Percentiles rank a stretch among this genome's conserved stretches.
Evolutionary conservation across 768 basidiomycete genomes (phyloP).

Genomic region (Hirschioporus abietinus): DNA sequence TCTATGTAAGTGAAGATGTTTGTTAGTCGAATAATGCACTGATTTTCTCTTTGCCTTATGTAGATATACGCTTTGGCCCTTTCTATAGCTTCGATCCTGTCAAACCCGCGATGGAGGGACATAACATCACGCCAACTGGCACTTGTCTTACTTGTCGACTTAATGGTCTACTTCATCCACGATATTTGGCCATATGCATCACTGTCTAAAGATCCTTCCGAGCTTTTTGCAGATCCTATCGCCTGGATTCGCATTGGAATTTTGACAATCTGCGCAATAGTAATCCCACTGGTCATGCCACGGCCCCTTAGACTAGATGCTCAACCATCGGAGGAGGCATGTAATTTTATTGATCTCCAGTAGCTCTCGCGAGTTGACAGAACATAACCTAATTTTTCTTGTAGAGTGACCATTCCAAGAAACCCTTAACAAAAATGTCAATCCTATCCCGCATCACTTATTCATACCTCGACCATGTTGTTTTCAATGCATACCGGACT

Average conservation of each 20-base stretch:
- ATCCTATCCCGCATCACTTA: slow-evolving; percentile 2
- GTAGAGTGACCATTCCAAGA: background rate
- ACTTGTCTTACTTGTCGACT: background rate
- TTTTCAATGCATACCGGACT: background rate
- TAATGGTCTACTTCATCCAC: background rate
- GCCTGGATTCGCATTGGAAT: background rate
- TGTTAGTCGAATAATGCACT: background rate
- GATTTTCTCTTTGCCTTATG: background rate
- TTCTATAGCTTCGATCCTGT: background rate
- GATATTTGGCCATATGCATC: slow-evolving; percentile 1
- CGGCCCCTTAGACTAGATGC: background rate
- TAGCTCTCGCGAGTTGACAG: no score
- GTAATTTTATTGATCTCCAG: background rate
- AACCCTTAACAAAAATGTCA: background rate
- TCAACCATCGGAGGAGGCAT: background rate
- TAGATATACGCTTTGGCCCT: background rate
- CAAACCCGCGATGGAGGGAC: background rate
- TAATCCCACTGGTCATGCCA: background rate
- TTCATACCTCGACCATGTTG: background rate
- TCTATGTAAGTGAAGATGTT: background rate
- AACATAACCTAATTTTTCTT: background rate
- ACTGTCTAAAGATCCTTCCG: background rate
- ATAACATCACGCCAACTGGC: background rate
- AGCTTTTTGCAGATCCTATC: background rate
- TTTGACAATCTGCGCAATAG: background rate